Percentiles rank a stretch among this genome's conserved stretches.
These are phyloP conservation scores for Nepenthes mirabilis DNA, from an alignment of 148 eudicot genomes.

Conservation along the genomic window DNA sequence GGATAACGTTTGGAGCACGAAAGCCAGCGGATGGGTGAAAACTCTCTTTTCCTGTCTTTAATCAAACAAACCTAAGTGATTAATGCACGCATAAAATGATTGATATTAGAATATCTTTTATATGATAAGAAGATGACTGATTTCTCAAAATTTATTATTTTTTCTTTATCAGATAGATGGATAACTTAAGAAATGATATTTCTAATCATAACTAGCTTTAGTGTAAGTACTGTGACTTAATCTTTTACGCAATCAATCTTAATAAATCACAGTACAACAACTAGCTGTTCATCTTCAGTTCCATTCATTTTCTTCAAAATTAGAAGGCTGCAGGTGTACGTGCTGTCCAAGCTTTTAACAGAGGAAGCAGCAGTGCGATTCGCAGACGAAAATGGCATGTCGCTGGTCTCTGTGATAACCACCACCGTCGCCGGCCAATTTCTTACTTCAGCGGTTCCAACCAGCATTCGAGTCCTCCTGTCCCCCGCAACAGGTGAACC, in stretches of 20 bases:
- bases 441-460: constrained; percentile 51
- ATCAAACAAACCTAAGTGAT: neutral
- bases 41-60: neutral
- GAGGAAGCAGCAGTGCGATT: constrained; percentile 58
- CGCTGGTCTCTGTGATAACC: constrained; percentile 57
- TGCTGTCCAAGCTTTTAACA: constrained; percentile 43
- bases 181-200: too few species aligned
- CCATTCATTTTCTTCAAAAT: too few species aligned
- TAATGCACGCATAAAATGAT: too few species aligned
- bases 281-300: too few species aligned
- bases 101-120: too few species aligned
- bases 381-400: constrained; percentile 35
- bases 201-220: too few species aligned
- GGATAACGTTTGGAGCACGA: constrained; percentile 34
- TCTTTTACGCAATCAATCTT: too few species aligned
- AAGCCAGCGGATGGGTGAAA: constrained; percentile 57
- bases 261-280: too few species aligned
- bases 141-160: too few species aligned
- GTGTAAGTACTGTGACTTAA: too few species aligned
- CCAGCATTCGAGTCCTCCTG: constrained; percentile 53
- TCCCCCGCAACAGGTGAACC: constrained; percentile 62
- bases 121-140: too few species aligned
- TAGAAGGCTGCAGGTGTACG: constrained; percentile 19
- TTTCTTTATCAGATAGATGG: too few species aligned
- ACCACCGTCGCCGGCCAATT: constrained; percentile 69